Evolutionary conservation across 768 basidiomycete species (phyloP), one percentile per base, ranked within the genome.

Genomic region (Mycena vitilis): DNA sequence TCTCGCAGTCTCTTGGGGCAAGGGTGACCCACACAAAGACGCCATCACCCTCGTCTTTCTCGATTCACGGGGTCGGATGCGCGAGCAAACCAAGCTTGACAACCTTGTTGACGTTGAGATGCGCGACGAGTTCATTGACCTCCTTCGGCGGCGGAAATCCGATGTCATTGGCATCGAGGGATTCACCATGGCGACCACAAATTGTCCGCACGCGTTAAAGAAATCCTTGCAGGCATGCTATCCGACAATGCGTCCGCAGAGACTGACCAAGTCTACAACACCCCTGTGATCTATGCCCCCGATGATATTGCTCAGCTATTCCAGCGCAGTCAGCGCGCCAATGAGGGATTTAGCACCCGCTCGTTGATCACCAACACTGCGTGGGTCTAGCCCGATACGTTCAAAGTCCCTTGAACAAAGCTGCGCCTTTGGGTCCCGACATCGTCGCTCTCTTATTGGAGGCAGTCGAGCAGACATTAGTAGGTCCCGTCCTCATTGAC

Each of bases 251-350:
- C 70, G 37, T 34, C 69, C 30, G 58, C 78, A 8, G 73, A 77
- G n/a, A 78, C 82, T 55, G 83, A 83, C 44, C 85, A 85, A 67
- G 71, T 74, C 38, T 87, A 88, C 72, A 81, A 88, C 63, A 91
- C 89, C 53, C 91, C 91, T 2, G 89, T 96, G 64, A 89, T 93
- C 44, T 98, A 93, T 75, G 89, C 94, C 40, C 86, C 87, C 48
- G 98, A 99, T 75, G 95, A 97, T 63, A 91, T 97, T 42, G 98
- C 98, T 16, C 87, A 97, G 51, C 89, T 99, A 49, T 99, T 95
- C 78, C 95, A 96, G 80, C 91, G 96, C 76, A 95, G 94, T 75
- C 86, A 89, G 66, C 91, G 96, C 45, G 95, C 95, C 2, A 83
- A 86, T 36, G 89, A 90, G 59, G 98, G 99, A 79, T 95, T 95